Evolutionary conservation across 2,329 filamentous ascomycete species (phyloP).

Genomic region (Huntiella omanensis): DNA sequence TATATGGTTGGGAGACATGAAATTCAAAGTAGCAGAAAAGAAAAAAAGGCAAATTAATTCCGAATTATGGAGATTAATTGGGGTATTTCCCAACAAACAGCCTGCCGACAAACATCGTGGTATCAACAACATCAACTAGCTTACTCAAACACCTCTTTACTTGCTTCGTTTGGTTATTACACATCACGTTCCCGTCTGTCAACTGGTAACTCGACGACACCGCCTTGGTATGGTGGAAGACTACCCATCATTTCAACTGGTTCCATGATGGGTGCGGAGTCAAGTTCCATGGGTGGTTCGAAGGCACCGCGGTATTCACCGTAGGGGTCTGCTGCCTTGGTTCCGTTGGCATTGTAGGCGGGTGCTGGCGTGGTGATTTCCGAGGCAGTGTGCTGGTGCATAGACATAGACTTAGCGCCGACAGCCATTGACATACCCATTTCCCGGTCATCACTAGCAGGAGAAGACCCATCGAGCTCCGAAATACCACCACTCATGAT

Average conservation of each 20-base stretch:
- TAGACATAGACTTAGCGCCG: neutral
- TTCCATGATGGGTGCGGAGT: conserved; percentile 10
- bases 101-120: no score
- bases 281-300: conserved; percentile 9
- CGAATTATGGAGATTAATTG: no score
- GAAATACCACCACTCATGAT: conserved; percentile 1
- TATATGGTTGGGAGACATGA: neutral
- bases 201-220: conserved; percentile 7
- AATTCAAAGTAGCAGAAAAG: conserved; percentile 1
- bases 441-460: neutral
- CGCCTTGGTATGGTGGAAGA: conserved; percentile 6
- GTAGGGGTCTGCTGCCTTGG: conserved; percentile 5
- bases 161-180: neutral
- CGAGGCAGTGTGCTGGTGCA: neutral
- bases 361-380: conserved; percentile 8
- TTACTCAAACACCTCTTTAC: no score
- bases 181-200: conserved; percentile 5
- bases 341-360: conserved; percentile 3
- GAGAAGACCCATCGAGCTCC: conserved; percentile 2
- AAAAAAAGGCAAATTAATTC: neutral
- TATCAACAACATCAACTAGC: no score
- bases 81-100: no score
- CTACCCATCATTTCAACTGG: conserved; percentile 11
- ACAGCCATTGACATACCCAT: neutral
- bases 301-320: conserved; percentile 7